A percentile compares a stretch with the other conserved stretches of the same genome.
These are phyloP conservation scores for Dactylellina cionopaga DNA, from an alignment of 2,329 filamentous ascomycete species.

Conservation along the genomic window DNA sequence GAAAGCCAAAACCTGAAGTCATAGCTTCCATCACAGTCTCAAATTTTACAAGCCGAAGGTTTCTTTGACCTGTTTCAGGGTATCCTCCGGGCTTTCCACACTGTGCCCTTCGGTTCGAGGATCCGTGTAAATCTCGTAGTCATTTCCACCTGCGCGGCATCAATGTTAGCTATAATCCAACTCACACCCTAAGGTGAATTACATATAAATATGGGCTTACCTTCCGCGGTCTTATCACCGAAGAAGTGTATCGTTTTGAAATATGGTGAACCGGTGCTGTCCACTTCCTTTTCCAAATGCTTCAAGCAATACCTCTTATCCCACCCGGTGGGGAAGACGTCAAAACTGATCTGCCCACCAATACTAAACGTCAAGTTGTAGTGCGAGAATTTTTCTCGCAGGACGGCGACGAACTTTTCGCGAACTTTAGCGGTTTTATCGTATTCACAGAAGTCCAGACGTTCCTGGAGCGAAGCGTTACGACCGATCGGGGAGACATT, in stretches of 20 bases:
- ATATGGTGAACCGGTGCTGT: slow-evolving; percentile 68
- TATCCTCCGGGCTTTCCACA: slow-evolving; percentile 84
- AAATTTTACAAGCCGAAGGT: slow-evolving; percentile 74
- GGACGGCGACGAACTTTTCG: slow-evolving; percentile 76
- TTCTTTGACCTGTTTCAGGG: slow-evolving; percentile 80
- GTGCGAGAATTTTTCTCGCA: slow-evolving; percentile 84
- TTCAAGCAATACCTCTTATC: slow-evolving; percentile 97
- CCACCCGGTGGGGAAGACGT: slow-evolving; percentile 96
- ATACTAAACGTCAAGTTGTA: slow-evolving; percentile 91
- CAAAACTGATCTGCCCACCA: slow-evolving; percentile 97
- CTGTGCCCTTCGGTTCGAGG: slow-evolving; percentile 83
- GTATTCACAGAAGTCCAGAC: slow-evolving; percentile 81
- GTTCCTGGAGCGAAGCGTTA: slow-evolving; percentile 80
- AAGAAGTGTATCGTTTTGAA: slow-evolving; percentile 87
- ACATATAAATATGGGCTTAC: neutral
- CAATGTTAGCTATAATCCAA: neutral
- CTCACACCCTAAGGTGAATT: neutral
- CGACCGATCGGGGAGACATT: slow-evolving; percentile 85
- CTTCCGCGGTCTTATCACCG: slow-evolving; percentile 90
- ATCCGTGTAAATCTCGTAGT: slow-evolving; percentile 92
- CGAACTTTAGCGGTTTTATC: slow-evolving; percentile 82
- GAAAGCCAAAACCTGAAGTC: too few relatives aligned
- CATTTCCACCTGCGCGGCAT: slow-evolving; percentile 78
- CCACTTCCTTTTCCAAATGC: slow-evolving; percentile 74
- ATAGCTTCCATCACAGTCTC: too few relatives aligned